These are phyloP conservation scores for Ustilago nuda DNA, from an alignment of 1,284 basidiomycete species.

Conservation along the genomic window DNA sequence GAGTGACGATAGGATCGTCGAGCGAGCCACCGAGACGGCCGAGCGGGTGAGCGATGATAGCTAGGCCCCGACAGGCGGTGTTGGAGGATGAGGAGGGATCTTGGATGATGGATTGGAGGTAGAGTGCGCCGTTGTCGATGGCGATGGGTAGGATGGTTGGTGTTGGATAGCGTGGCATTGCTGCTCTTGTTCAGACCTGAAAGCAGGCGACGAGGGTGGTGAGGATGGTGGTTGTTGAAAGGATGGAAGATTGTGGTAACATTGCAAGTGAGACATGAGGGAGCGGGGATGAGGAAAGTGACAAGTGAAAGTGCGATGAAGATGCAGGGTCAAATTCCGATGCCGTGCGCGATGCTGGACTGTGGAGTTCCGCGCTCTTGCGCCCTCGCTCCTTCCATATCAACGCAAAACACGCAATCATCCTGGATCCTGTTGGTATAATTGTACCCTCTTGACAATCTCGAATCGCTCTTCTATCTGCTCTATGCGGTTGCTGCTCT, in stretches of 20 bases:
- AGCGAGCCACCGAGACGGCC: conserved; percentile 48
- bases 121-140: conserved; percentile 32
- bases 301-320: conserved; percentile 3
- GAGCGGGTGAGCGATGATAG: conserved; percentile 42
- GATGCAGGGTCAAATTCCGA: conserved; percentile 16
- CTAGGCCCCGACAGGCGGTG: conserved; percentile 28
- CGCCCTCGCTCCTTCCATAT: background rate
- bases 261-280: conserved; percentile 5
- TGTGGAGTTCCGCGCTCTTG: conserved; percentile 16
- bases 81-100: conserved; percentile 25
- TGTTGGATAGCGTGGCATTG: conserved; percentile 36
- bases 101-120: conserved; percentile 40
- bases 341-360: background rate
- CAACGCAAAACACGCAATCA: background rate
- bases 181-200: background rate
- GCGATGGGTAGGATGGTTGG: conserved; percentile 32
- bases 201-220: background rate
- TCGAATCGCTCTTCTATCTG: no score
- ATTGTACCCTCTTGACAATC: no score
- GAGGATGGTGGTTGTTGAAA: conserved; percentile 7
- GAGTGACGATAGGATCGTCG: conserved; percentile 47
- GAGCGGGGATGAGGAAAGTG: background rate
- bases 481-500: background rate
- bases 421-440: background rate
- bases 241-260: background rate